Evolutionary conservation across 2,329 filamentous ascomycete species (phyloP).

Genomic region (Scedosporium dehoogii): DNA sequence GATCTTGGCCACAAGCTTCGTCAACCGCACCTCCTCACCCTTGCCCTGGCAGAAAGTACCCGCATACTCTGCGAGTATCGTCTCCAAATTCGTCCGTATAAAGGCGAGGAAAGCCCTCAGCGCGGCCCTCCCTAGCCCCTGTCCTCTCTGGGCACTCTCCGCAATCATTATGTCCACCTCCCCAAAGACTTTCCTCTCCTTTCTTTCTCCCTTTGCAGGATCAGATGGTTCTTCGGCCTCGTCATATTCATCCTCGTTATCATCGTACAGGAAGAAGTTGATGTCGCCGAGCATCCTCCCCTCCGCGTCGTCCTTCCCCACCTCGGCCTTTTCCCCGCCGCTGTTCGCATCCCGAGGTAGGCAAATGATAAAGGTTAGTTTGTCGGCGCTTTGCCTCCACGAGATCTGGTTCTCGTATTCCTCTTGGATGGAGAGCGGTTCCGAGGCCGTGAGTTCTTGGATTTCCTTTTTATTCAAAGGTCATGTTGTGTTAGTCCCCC

Average conservation of each 20-base stretch:
- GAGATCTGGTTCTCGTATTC: constrained; percentile 87
- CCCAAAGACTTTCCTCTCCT: constrained; percentile 36
- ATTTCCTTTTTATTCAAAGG: constrained; percentile 43
- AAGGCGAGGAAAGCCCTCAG: constrained; percentile 63
- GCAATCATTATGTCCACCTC: constrained; percentile 89
- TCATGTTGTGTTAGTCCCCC: too few species aligned
- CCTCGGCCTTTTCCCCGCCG: constrained; percentile 10
- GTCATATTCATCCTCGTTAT: constrained; percentile 39
- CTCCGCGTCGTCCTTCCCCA: constrained; percentile 41
- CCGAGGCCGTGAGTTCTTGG: constrained; percentile 77
- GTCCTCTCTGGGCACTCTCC: constrained; percentile 39
- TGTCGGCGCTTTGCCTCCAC: constrained; percentile 75
- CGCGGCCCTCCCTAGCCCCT: constrained; percentile 56
- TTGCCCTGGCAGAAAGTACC: constrained; percentile 10
- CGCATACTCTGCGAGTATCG: constrained; percentile 41
- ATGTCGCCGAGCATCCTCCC: constrained; percentile 61
- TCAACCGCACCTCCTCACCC: constrained; percentile 20
- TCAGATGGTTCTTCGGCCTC: constrained; percentile 17
- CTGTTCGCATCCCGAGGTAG: constrained; percentile 24
- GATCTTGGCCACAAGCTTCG: constrained; percentile 47
- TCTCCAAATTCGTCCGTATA: constrained; percentile 39
- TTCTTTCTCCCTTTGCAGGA: neutral
- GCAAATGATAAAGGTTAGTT: constrained; percentile 86
- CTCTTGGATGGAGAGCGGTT: constrained; percentile 67
- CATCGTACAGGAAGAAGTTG: constrained; percentile 66